These are phyloP conservation scores for Xenosphaeropsis pyriputrescens DNA, from an alignment of 2,329 filamentous ascomycete genomes.

Conservation along the genomic window DNA sequence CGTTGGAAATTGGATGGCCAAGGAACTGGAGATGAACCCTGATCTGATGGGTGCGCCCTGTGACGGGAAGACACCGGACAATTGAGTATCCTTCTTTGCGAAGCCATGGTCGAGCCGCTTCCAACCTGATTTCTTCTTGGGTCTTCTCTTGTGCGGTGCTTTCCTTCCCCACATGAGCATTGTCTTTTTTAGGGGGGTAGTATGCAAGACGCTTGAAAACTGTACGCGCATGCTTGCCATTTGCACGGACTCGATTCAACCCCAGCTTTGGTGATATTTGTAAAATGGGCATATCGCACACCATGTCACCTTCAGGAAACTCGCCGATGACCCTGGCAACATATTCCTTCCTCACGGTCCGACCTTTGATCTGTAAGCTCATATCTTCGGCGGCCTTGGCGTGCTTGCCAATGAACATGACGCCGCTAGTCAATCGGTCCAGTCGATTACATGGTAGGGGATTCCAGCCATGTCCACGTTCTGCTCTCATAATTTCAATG, in stretches of 20 bases:
- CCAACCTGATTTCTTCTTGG: constrained; percentile 6
- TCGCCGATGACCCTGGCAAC: constrained; percentile 79
- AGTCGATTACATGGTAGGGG: constrained; percentile 77
- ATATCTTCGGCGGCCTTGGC: constrained; percentile 65
- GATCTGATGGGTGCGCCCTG: constrained; percentile 87
- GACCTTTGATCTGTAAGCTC: constrained; percentile 57
- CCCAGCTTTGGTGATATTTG: constrained; percentile 91
- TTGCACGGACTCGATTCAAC: constrained; percentile 85
- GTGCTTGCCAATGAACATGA: constrained; percentile 96
- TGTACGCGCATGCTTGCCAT: constrained; percentile 77
- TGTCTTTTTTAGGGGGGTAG: constrained; percentile 43
- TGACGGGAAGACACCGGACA: constrained; percentile 84
- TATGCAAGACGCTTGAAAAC: constrained; percentile 91
- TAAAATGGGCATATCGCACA: constrained; percentile 88
- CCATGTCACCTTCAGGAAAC: constrained; percentile 81
- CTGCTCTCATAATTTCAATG: constrained; percentile 80
- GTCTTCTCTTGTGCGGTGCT: constrained; percentile 7
- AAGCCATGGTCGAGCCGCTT: constrained; percentile 24
- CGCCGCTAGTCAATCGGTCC: constrained; percentile 82
- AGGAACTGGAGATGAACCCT: constrained; percentile 90
- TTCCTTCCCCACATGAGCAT: constrained; percentile 5
- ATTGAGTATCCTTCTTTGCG: constrained; percentile 77
- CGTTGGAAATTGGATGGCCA: constrained; percentile 90
- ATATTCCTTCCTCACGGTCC: constrained; percentile 91
- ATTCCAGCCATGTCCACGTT: constrained; percentile 40